A percentile compares a stretch with the other conserved stretches of the same genome.
phyloP scores from a whole-genome alignment of 2,329 filamentous ascomycete species.

The Apiospora kogelbergensis region DNA sequence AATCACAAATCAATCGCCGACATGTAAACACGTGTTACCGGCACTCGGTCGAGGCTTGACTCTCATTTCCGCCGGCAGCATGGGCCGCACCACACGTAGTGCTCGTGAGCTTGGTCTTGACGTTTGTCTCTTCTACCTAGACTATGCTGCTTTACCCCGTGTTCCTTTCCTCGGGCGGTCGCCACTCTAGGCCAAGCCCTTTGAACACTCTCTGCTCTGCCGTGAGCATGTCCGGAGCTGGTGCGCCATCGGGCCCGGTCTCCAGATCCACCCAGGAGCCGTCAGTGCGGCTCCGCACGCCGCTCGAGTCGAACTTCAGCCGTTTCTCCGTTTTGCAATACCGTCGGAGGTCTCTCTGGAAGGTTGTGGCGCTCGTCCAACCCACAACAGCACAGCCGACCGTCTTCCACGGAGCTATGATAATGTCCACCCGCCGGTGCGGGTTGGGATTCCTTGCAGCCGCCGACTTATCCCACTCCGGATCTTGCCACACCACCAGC shows the following conservation, averaged over 20 bases:
- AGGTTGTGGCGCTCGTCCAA: slow-evolving; percentile 88
- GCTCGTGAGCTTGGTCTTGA: not conserved
- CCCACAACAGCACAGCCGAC: slow-evolving; percentile 85
- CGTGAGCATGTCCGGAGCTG: slow-evolving; percentile 63
- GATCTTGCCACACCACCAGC: slow-evolving; percentile 87
- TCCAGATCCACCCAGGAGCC: slow-evolving; percentile 69
- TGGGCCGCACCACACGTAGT: not conserved
- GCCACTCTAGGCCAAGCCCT: slow-evolving; percentile 69
- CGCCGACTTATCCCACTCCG: slow-evolving; percentile 42
- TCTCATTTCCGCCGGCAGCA: no score
- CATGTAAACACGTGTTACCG: no score
- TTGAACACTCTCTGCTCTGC: slow-evolving; percentile 82
- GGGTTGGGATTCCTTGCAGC: slow-evolving; percentile 64
- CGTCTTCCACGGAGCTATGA: slow-evolving; percentile 84
- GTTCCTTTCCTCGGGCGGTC: slow-evolving; percentile 65
- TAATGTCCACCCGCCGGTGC: slow-evolving; percentile 89
- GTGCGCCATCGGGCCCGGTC: slow-evolving; percentile 47
- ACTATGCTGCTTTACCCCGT: slow-evolving; percentile 49
- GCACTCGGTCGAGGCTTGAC: no score
- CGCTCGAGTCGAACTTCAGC: slow-evolving; percentile 91
- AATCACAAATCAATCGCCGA: no score
- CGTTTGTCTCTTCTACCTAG: no score
- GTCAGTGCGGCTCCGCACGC: slow-evolving; percentile 66
- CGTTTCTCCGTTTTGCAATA: slow-evolving; percentile 72
- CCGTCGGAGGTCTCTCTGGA: slow-evolving; percentile 79